phyloP scores from a whole-genome alignment of 495 filamentous ascomycete species.

The Neurospora cerealis region DNA sequence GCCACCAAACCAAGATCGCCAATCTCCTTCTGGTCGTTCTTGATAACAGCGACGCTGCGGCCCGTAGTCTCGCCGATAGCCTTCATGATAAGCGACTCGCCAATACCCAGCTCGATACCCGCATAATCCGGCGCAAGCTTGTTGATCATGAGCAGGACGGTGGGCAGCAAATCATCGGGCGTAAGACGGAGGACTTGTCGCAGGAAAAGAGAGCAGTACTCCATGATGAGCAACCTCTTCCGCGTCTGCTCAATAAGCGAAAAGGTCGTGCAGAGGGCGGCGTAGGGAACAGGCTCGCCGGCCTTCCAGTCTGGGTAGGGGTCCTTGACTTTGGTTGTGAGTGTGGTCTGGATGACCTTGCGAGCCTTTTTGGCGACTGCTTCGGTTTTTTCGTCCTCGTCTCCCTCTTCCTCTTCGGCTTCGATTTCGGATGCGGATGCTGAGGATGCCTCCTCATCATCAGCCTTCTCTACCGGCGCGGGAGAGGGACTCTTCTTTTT shows the following conservation, averaged over 20 bases:
- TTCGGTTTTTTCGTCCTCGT: slow-evolving; percentile 67
- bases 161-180: slow-evolving; percentile 76
- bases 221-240: slow-evolving; percentile 76
- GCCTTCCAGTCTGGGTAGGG: slow-evolving; percentile 91
- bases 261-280: slow-evolving; percentile 88
- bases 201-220: slow-evolving; percentile 82
- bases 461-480: slow-evolving; percentile 15
- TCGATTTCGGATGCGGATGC: slow-evolving; percentile 45
- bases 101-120: slow-evolving; percentile 91
- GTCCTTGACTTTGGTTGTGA: slow-evolving; percentile 56
- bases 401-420: slow-evolving; percentile 40
- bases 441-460: slow-evolving; percentile 36
- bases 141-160: slow-evolving; percentile 91
- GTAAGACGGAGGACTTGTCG: slow-evolving; percentile 88
- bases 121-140: slow-evolving; percentile 95
- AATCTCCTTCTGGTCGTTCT: slow-evolving; percentile 89
- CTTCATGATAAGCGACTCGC: slow-evolving; percentile 97
- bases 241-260: slow-evolving; percentile 88
- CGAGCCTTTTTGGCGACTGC: slow-evolving; percentile 66
- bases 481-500: slow-evolving; percentile 14
- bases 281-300: slow-evolving; percentile 85
- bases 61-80: slow-evolving; percentile 92
- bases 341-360: slow-evolving; percentile 70
- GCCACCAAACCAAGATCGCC: slow-evolving; percentile 92
- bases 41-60: slow-evolving; percentile 76